Percentiles rank a stretch among this genome's conserved stretches.
These are phyloP conservation scores for Fragosphaeria purpurea DNA, from an alignment of 2,329 filamentous ascomycete genomes.

Conservation along the genomic window DNA sequence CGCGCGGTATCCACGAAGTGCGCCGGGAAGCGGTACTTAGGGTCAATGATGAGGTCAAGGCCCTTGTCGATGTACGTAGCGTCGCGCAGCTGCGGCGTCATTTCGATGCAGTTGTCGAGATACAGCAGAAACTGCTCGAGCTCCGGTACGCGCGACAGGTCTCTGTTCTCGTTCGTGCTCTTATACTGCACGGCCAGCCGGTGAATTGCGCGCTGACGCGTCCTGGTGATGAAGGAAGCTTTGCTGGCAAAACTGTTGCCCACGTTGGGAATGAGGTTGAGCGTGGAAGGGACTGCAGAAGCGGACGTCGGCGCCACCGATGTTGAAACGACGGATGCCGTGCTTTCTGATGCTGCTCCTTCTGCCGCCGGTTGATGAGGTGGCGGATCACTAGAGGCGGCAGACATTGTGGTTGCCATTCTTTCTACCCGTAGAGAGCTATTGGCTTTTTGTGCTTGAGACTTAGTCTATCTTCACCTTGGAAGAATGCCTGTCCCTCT, in stretches of 20 bases:
- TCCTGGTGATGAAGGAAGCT: neutral
- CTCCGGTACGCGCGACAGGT: neutral
- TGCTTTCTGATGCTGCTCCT: too few relatives aligned
- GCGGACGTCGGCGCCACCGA: too few relatives aligned
- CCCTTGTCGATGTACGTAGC: neutral
- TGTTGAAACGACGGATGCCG: too few relatives aligned
- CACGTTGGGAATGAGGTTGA: too few relatives aligned
- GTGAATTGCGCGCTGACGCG: neutral
- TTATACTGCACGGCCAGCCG: constrained; percentile 2
- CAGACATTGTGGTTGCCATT: too few relatives aligned
- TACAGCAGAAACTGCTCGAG: constrained; percentile 4
- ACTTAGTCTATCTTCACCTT: too few relatives aligned
- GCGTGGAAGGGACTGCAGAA: too few relatives aligned
- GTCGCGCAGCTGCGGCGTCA: constrained; percentile 2
- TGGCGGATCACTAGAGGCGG: too few relatives aligned
- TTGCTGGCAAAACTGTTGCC: neutral
- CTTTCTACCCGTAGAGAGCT: too few relatives aligned
- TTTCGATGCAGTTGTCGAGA: constrained; percentile 1
- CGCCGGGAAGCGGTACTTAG: constrained; percentile 1
- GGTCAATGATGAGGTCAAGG: neutral
- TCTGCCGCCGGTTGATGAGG: too few relatives aligned
- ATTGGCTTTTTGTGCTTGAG: too few relatives aligned
- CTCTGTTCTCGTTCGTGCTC: neutral
- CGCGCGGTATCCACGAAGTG: neutral
- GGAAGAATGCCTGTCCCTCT: too few relatives aligned